Evolutionary conservation across 163 green algal genomes (phyloP).

Genomic region (Coccomyxa subellipsoidea): DNA sequence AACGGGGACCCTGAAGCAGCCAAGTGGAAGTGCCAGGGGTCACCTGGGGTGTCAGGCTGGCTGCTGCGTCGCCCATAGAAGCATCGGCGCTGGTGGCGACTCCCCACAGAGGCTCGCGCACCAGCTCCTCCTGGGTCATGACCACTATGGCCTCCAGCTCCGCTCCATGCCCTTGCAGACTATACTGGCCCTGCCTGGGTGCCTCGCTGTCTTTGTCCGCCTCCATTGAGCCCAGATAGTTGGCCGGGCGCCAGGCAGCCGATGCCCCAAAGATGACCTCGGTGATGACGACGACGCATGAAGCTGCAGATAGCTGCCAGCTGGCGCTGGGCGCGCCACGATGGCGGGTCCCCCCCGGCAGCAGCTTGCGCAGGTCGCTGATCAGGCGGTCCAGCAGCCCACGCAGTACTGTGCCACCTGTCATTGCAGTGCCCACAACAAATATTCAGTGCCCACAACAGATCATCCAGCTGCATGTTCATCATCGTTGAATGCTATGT

Average conservation of each 20-base stretch:
- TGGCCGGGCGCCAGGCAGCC: conserved; percentile 25
- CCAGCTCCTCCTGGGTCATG: conserved; percentile 32
- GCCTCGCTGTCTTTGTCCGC: background rate
- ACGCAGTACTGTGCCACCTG: conserved; percentile 29
- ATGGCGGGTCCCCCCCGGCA: background rate
- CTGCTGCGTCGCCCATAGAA: background rate
- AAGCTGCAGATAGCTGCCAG: conserved; percentile 58
- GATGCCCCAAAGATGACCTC: conserved; percentile 69
- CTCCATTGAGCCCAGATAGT: background rate
- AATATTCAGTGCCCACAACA: too few species aligned
- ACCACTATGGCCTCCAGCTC: conserved; percentile 30
- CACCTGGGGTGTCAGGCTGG: background rate
- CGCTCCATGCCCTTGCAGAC: background rate
- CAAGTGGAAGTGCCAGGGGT: too few species aligned
- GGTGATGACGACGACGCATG: conserved; percentile 38
- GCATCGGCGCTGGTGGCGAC: background rate
- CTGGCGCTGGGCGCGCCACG: background rate
- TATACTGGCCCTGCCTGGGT: background rate
- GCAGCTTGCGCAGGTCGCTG: conserved; percentile 12
- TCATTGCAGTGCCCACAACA: too few species aligned
- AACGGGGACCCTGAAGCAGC: too few species aligned
- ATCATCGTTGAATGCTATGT: too few species aligned
- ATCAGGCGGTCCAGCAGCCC: conserved; percentile 29
- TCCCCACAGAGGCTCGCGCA: conserved; percentile 16
- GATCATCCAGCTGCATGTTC: too few species aligned